Conservation (phyloP, 371 early-diverging fungal genomes). For the Mortierella sp. region DNA sequence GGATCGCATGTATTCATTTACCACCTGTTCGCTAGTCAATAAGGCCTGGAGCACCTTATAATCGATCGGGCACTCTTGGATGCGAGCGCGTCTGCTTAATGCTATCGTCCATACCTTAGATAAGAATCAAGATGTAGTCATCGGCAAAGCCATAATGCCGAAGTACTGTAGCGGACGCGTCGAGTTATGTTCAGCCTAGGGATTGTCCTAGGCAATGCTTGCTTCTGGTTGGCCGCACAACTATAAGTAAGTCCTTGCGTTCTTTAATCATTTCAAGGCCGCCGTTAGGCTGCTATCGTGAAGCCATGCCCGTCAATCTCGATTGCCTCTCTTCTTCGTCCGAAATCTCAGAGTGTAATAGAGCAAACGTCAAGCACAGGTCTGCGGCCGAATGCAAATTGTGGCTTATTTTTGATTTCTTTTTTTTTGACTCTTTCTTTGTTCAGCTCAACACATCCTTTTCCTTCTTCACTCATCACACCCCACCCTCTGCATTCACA, state of each 20-base stretch:
- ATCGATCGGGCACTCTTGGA: not conserved
- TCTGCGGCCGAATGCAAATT: not conserved
- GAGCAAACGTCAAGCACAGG: not conserved
- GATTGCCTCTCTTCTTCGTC: not conserved
- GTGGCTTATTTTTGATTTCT: constrained; percentile 1
- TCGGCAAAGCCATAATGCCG: not conserved
- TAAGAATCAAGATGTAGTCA: not conserved
- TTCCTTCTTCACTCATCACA: not conserved
- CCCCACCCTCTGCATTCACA: not conserved
- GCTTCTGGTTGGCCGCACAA: not conserved
- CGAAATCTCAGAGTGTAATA: not conserved
- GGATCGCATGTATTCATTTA: not conserved
- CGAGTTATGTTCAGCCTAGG: constrained; percentile 3
- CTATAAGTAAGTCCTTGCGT: not conserved
- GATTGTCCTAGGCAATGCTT: not conserved
- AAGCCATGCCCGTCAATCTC: too few relatives aligned
- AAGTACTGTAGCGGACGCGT: not conserved
- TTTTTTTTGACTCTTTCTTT: not conserved
- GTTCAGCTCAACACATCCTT: not conserved
- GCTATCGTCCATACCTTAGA: too few relatives aligned
- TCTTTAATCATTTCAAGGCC: not conserved
- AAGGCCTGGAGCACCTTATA: not conserved
- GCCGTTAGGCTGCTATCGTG: not conserved
- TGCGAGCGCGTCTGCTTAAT: not conserved
- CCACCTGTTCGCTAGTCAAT: not conserved